Conservation (phyloP, 192 early-diverging fungal genomes). For the Allomyces arbusculus region DNA sequence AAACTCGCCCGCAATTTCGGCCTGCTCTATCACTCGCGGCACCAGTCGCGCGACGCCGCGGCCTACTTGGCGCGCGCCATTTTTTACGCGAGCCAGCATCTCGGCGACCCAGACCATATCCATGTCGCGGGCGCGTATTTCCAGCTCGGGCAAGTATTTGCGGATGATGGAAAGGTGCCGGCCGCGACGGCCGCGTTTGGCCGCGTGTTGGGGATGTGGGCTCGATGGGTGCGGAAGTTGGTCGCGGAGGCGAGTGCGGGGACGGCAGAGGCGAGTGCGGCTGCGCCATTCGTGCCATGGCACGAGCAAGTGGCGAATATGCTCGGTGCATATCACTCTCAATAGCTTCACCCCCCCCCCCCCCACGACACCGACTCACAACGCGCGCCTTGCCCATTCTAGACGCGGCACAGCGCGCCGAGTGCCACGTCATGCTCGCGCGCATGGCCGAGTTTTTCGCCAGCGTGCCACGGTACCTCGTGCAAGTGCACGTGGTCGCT, state of each 20-base stretch:
- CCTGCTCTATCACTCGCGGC: slow-evolving; percentile 20
- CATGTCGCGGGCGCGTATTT: slow-evolving; percentile 29
- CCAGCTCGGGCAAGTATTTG: slow-evolving; percentile 15
- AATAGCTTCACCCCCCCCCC: no score
- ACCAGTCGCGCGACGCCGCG: slow-evolving; percentile 16
- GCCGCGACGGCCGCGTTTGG: neutral
- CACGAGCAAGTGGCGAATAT: neutral
- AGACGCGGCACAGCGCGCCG: neutral
- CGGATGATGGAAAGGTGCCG: neutral
- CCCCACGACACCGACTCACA: no score
- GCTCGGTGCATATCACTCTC: neutral
- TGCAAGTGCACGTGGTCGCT: no score
- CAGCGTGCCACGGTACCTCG: neutral
- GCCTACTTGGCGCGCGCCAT: slow-evolving; percentile 21
- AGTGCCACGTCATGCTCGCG: neutral
- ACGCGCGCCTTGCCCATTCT: neutral
- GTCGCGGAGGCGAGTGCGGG: neutral
- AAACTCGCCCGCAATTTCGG: slow-evolving; percentile 35
- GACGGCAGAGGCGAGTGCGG: neutral
- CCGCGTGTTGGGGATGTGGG: neutral
- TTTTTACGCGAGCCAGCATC: slow-evolving; percentile 18
- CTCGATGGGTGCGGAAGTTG: neutral
- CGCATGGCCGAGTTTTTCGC: neutral
- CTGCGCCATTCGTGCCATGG: neutral
- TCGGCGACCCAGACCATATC: slow-evolving; percentile 19